A percentile compares a stretch with the other conserved stretches of the same genome.
These are phyloP conservation scores for Leptomonas seymouri DNA, from an alignment of 208 protist genomes.

Conservation along the genomic window DNA sequence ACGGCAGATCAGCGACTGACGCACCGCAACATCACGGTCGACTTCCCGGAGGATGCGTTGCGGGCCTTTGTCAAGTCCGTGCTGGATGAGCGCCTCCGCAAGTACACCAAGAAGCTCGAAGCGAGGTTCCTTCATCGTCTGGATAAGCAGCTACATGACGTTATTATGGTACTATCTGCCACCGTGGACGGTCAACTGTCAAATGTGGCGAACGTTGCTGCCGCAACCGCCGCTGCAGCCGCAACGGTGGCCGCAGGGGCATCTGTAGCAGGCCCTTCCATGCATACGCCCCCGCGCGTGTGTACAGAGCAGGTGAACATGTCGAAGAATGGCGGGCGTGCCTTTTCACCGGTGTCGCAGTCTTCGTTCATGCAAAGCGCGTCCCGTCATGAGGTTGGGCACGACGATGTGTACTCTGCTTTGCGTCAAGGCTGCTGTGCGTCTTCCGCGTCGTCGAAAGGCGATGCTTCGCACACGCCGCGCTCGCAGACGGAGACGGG, in stretches of 20 bases:
- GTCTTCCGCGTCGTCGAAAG: background rate
- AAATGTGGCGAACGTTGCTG: background rate
- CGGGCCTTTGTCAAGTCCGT: conserved; percentile 72
- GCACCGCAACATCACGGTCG: conserved; percentile 68
- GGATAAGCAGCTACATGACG: conserved; percentile 72
- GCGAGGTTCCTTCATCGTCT: conserved; percentile 56
- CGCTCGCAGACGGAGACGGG: conserved; percentile 12
- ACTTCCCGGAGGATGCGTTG: conserved; percentile 81
- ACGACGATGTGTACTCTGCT: background rate
- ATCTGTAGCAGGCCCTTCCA: background rate
- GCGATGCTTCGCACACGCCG: conserved; percentile 2
- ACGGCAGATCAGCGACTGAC: conserved; percentile 25
- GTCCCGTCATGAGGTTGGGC: background rate
- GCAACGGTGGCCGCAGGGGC: background rate
- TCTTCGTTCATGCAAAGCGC: background rate
- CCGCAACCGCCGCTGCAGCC: background rate
- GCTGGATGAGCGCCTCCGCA: conserved; percentile 59
- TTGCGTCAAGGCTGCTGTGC: background rate
- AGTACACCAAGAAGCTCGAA: conserved; percentile 63
- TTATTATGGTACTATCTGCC: conserved; percentile 52
- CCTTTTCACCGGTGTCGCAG: conserved; percentile 8
- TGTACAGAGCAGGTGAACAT: background rate
- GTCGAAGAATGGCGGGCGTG: background rate
- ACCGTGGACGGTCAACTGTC: conserved; percentile 63
- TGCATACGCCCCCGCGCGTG: background rate